Conservation (phyloP, 2,329 filamentous ascomycete species). For the Beauveria sp. region DNA sequence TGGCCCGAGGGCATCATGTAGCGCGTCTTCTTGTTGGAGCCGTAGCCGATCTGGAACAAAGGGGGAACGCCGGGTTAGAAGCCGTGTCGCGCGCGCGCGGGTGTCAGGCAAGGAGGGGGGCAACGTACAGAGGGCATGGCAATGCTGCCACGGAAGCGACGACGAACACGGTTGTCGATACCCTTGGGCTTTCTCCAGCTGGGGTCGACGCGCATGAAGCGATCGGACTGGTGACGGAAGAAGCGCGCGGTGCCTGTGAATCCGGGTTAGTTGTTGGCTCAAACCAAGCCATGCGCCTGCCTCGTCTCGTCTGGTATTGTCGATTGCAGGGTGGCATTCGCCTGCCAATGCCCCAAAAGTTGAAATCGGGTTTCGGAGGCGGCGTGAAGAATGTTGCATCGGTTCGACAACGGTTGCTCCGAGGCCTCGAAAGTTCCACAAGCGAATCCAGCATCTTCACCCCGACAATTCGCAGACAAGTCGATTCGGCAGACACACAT, state of each 20-base stretch:
- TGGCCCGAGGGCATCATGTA: conserved; percentile 99
- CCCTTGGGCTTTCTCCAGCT: conserved; percentile 99
- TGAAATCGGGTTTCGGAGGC: background rate
- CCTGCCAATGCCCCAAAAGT: background rate
- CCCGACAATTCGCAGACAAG: background rate
- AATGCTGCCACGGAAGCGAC: conserved; percentile 93
- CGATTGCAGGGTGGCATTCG: too few species aligned
- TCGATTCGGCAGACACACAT: background rate
- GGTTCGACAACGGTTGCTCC: background rate
- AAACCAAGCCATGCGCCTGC: background rate
- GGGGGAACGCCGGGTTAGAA: too few species aligned
- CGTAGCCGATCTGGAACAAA: conserved; percentile 79
- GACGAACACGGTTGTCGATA: conserved; percentile 97
- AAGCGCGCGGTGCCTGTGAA: conserved; percentile 82
- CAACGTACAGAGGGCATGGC: conserved; percentile 67
- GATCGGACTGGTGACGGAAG: conserved; percentile 95
- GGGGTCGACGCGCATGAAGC: conserved; percentile 83
- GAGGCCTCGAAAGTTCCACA: background rate
- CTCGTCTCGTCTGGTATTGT: background rate
- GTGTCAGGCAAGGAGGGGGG: background rate
- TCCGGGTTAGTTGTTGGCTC: background rate
- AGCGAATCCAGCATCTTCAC: background rate
- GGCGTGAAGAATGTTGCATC: background rate
- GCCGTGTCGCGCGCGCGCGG: background rate
- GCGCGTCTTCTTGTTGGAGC: conserved; percentile 98